A percentile compares a stretch with the other conserved stretches of the same genome.
Evolutionary conservation across 305 asterid genomes (phyloP).

Genomic region (Fraxinus velutina): DNA sequence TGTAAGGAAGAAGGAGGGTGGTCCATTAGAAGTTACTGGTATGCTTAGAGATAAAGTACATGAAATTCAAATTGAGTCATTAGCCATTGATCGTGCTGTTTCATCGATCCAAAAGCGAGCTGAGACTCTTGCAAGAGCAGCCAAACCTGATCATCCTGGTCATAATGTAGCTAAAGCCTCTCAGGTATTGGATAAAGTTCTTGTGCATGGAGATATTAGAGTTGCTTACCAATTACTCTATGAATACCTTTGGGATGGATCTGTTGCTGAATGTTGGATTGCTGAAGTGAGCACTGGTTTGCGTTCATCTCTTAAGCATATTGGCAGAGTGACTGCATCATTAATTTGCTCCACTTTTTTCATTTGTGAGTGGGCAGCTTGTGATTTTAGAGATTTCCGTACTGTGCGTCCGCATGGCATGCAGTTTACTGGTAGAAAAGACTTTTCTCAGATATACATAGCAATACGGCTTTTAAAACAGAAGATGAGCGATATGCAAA

Average conservation of each 20-base stretch:
- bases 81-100: conserved; percentile 56
- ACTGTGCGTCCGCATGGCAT: conserved; percentile 56
- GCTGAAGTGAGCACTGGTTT: conserved; percentile 75
- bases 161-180: conserved; percentile 73
- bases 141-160: conserved; percentile 64
- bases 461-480: conserved; percentile 76
- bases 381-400: conserved; percentile 87
- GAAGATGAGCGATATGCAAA: conserved; percentile 57
- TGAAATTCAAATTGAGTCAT: conserved; percentile 55
- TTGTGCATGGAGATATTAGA: conserved; percentile 71
- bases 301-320: conserved; percentile 74
- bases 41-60: conserved; percentile 46
- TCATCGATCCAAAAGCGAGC: conserved; percentile 76
- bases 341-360: conserved; percentile 75
- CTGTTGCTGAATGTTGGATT: conserved; percentile 73
- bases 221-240: conserved; percentile 58
- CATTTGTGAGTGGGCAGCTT: conserved; percentile 97
- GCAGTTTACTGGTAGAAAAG: conserved; percentile 85
- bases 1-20: conserved; percentile 50
- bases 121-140: conserved; percentile 72
- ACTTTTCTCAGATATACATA: conserved; percentile 72
- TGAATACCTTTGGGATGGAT: conserved; percentile 70
- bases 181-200: conserved; percentile 74
- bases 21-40: conserved; percentile 48
- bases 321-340: conserved; percentile 52